These are phyloP conservation scores for Solanum corneliomulleri DNA, from an alignment of 257 asterid species.

Conservation along the genomic window DNA sequence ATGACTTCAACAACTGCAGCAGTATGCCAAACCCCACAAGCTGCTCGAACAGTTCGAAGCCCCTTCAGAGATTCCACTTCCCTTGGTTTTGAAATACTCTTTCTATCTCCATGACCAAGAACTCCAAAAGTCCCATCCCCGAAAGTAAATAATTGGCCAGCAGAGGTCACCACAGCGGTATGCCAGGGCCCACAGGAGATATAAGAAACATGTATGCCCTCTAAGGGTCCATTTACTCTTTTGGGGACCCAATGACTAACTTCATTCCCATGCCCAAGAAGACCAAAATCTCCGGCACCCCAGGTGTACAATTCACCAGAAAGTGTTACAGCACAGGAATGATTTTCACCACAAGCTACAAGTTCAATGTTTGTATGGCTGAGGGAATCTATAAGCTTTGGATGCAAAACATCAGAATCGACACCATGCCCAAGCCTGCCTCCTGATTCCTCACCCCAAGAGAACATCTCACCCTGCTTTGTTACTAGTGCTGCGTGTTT, in stretches of 20 bases:
- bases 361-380: constrained; percentile 67
- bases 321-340: constrained; percentile 83
- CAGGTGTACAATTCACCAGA: constrained; percentile 90
- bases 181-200: constrained; percentile 97
- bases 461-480: constrained; percentile 83
- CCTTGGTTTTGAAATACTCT: constrained; percentile 56
- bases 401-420: constrained; percentile 75
- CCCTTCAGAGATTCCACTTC: constrained; percentile 94
- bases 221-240: constrained; percentile 70
- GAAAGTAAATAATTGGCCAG: constrained; percentile 85
- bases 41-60: constrained; percentile 69
- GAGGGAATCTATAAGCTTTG: constrained; percentile 75
- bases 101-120: constrained; percentile 86
- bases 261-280: constrained; percentile 90
- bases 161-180: constrained; percentile 85
- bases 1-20: constrained; percentile 93
- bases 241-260: constrained; percentile 90
- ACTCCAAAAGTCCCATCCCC: constrained; percentile 95
- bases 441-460: constrained; percentile 91
- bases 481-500: constrained; percentile 73
- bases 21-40: constrained; percentile 97
- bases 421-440: constrained; percentile 99
- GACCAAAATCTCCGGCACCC: constrained; percentile 88
- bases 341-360: constrained; percentile 86
- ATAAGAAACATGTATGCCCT: constrained; percentile 74